Evolutionary conservation across 495 filamentous ascomycete genomes (phyloP), one percentile per base, ranked within the genome.

Genomic region (Amorphotheca resinae): DNA sequence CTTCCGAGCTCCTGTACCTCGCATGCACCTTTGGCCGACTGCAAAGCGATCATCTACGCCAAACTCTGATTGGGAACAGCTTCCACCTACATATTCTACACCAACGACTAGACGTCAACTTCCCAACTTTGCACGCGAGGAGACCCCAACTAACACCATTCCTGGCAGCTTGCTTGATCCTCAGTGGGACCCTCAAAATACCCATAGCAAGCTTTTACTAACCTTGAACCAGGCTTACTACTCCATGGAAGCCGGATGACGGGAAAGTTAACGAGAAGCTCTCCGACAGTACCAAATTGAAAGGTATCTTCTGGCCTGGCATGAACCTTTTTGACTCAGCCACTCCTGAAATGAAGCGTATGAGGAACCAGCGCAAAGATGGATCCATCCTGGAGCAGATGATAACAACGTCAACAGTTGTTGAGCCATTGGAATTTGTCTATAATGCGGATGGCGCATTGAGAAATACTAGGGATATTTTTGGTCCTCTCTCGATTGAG

Each of bases 291-390:
- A 60, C 59, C 38, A 67, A 66, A 54, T 64, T 95, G 45, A 94
- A 93, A 59, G 87, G 87, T 0, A 60, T 83, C 6, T 57, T 73
- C 35, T 93, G 76, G 69, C 82, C 82, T 3, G 87, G 87, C 7
- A 95, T 95, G 87, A 76, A 79, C 41, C 61, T 89, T 15, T 93
- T 93, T 53, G 87, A 95, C 55, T 80, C 86, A 9, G 87, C 87
- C 6, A 84, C 76, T 1, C 67, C 76, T 41, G 73, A 81, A 36
- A 81, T 82, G 67, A 79, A 79, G 53, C 75, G 82, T 28, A 84
- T 74, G 62, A 75, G 87, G 31, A 94, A 94, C 54, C 87, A 95
- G 59, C 82, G 82, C 48, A 95, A 95, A 53, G 79, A 84, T 42
- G 68, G 65, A 9, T 79, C 72, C 5, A 74, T 84, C 16, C 48